phyloP scores from a whole-genome alignment of 306 rosid species.

The Acacia crassicarpa region DNA sequence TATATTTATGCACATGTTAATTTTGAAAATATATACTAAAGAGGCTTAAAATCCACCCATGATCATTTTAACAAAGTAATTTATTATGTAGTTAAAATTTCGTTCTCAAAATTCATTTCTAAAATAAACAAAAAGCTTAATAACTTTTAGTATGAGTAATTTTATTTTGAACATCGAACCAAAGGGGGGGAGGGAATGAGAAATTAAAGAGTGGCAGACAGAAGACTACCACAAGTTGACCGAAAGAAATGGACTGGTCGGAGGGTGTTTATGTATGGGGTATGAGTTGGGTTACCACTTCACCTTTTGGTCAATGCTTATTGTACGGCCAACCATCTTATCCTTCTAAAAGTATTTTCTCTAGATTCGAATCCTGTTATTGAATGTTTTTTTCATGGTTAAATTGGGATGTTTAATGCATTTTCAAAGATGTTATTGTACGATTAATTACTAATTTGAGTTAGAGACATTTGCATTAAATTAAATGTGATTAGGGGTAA shows the following conservation, averaged over 20 bases:
- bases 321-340: background rate
- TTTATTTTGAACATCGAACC: background rate
- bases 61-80: background rate
- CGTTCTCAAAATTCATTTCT: background rate
- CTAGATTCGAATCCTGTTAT: background rate
- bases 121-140: background rate
- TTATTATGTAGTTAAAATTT: background rate
- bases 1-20: background rate
- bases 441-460: no score
- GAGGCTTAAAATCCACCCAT: background rate
- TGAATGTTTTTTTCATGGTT: no score
- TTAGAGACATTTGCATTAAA: no score
- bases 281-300: conserved; percentile 11
- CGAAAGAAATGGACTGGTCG: background rate
- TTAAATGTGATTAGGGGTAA: no score
- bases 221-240: conserved; percentile 2
- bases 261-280: background rate
- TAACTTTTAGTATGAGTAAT: background rate
- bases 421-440: no score
- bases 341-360: background rate
- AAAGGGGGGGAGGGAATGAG: background rate
- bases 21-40: background rate
- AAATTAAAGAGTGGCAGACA: conserved; percentile 12
- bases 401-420: no score
- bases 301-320: background rate